Evolutionary conservation across 1,139 yeast genomes (phyloP).

Genomic region (Sugiyamaella xylanicola): DNA sequence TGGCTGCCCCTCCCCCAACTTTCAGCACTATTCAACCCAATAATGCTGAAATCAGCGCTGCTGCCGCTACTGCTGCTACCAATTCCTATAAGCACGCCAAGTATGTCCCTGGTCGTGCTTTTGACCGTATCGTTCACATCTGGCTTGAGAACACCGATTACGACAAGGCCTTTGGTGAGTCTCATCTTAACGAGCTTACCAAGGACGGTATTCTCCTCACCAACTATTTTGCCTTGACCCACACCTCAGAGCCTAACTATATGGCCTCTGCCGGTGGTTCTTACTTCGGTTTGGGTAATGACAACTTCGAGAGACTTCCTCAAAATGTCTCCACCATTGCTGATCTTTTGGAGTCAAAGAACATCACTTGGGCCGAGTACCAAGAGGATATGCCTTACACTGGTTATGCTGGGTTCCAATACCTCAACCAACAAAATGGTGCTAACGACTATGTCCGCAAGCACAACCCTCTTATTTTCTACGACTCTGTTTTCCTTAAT

Average conservation of each 20-base stretch:
- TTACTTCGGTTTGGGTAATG: conserved; percentile 50
- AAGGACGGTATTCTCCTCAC: conserved; percentile 48
- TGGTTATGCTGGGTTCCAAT: conserved; percentile 52
- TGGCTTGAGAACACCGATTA: conserved; percentile 55
- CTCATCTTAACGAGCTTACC: conserved; percentile 46
- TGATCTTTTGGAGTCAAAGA: conserved; percentile 49
- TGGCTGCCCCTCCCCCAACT: conserved; percentile 37
- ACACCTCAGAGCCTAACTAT: conserved; percentile 57
- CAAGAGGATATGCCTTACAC: conserved; percentile 54
- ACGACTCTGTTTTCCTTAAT: conserved; percentile 44
- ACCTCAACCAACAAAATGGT: conserved; percentile 45
- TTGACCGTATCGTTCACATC: conserved; percentile 49
- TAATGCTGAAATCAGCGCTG: conserved; percentile 43
- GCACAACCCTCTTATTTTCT: conserved; percentile 51
- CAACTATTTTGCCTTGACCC: conserved; percentile 54
- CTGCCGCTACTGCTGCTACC: conserved; percentile 47
- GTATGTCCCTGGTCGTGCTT: conserved; percentile 47
- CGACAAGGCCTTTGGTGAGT: conserved; percentile 51
- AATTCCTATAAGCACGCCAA: conserved; percentile 39
- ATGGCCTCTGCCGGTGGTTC: conserved; percentile 52
- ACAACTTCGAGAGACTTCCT: conserved; percentile 49
- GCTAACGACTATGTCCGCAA: conserved; percentile 54
- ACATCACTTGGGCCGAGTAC: conserved; percentile 54
- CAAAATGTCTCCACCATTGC: conserved; percentile 49
- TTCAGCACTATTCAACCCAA: conserved; percentile 45